These are phyloP conservation scores for Dioscorea cayenensis DNA, from an alignment of 116 monocot species.

Conservation along the genomic window DNA sequence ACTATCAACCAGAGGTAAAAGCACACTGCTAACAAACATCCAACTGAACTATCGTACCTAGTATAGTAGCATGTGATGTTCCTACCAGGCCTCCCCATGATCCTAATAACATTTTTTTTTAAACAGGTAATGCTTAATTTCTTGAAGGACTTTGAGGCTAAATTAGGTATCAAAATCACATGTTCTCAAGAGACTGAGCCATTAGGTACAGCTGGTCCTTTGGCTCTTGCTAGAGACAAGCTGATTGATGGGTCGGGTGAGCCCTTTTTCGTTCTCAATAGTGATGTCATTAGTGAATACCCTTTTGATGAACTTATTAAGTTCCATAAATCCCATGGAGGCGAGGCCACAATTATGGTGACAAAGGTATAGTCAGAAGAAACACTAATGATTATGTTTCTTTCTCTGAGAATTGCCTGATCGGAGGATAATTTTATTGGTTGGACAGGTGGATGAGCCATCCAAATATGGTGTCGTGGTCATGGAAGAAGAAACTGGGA, in stretches of 20 bases:
- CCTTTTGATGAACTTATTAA: constrained; percentile 52
- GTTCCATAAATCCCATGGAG: constrained; percentile 57
- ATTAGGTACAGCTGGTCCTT: constrained; percentile 49
- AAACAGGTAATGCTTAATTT: constrained; percentile 44
- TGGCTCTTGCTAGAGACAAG: constrained; percentile 57
- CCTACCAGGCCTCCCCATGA: too few species aligned
- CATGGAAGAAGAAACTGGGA: constrained; percentile 52
- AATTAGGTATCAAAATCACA: constrained; percentile 49
- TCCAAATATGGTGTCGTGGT: constrained; percentile 73
- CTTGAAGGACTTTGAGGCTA: constrained; percentile 38
- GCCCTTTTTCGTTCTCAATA: constrained; percentile 80
- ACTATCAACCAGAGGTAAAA: constrained; percentile 74
- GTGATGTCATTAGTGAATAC: constrained; percentile 69
- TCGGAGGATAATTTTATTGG: neutral
- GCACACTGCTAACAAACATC: neutral
- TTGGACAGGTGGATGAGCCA: constrained; percentile 48
- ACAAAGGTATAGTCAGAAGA: constrained; percentile 37
- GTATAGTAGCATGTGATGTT: too few species aligned
- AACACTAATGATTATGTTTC: neutral
- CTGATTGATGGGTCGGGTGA: constrained; percentile 43
- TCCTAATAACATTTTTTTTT: neutral
- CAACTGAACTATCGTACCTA: too few species aligned
- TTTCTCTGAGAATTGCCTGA: neutral
- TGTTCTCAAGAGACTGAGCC: constrained; percentile 71
- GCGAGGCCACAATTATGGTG: constrained; percentile 66